These are phyloP conservation scores for Yamadazyma tumulicola DNA, from an alignment of 805 yeast species.

Conservation along the genomic window DNA sequence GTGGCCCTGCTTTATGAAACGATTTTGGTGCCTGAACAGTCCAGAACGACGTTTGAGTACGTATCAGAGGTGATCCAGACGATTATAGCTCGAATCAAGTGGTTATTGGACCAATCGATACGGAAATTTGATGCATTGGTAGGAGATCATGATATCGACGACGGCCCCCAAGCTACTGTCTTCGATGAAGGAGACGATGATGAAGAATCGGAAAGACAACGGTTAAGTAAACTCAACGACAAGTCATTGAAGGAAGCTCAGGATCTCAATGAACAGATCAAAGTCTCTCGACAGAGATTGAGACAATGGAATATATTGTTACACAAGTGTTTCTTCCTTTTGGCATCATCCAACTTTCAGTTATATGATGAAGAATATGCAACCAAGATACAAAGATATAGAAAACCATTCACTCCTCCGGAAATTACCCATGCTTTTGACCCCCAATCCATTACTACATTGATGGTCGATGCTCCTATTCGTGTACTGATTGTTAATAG, in stretches of 20 bases:
- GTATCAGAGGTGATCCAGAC: slow-evolving; percentile 14
- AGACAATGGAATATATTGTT: slow-evolving; percentile 56
- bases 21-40: slow-evolving; percentile 46
- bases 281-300: slow-evolving; percentile 24
- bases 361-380: slow-evolving; percentile 32
- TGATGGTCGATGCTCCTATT: slow-evolving; percentile 11
- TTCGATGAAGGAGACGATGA: slow-evolving; percentile 2
- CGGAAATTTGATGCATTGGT: slow-evolving; percentile 21
- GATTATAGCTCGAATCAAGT: slow-evolving; percentile 20
- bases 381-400: slow-evolving; percentile 17
- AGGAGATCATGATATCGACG: slow-evolving; percentile 12
- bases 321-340: slow-evolving; percentile 75
- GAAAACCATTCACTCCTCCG: slow-evolving; percentile 1
- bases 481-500: slow-evolving; percentile 1
- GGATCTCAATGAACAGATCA: slow-evolving; percentile 23
- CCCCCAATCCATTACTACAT: slow-evolving; percentile 18
- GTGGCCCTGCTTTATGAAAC: slow-evolving; percentile 71
- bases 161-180: slow-evolving; percentile 7
- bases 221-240: slow-evolving; percentile 5
- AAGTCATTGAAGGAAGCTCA: slow-evolving; percentile 9
- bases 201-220: neutral
- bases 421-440: slow-evolving; percentile 1
- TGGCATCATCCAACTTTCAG: slow-evolving; percentile 73
- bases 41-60: slow-evolving; percentile 41
- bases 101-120: slow-evolving; percentile 15